Percentiles rank a stretch among this genome's conserved stretches.
phyloP scores from a whole-genome alignment of 768 basidiomycete species.

The Glaciozyma antarctica region DNA sequence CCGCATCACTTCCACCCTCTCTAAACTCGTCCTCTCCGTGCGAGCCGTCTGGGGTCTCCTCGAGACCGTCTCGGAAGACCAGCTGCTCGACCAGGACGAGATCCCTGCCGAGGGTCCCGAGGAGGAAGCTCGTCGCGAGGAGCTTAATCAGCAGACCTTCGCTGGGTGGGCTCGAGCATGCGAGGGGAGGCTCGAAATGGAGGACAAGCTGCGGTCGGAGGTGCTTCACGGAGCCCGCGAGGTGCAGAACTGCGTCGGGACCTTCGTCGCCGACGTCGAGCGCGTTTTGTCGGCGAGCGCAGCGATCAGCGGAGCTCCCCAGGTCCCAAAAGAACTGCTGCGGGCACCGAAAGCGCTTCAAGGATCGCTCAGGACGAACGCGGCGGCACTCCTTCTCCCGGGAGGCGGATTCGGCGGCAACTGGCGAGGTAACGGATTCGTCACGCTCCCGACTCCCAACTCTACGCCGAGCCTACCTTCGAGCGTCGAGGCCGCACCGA shows the following conservation, averaged over 20 bases:
- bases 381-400: constrained; percentile 63
- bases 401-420: constrained; percentile 65
- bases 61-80: constrained; percentile 21
- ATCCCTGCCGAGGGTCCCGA: constrained; percentile 18
- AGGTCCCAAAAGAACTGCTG: neutral
- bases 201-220: constrained; percentile 18
- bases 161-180: constrained; percentile 4
- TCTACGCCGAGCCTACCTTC: neutral
- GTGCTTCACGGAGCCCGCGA: constrained; percentile 17
- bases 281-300: constrained; percentile 1
- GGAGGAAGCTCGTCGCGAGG: constrained; percentile 13
- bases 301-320: neutral
- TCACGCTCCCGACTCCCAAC: constrained; percentile 37
- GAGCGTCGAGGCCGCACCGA: neutral
- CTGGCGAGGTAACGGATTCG: constrained; percentile 83
- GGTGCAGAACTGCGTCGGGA: constrained; percentile 7
- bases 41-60: constrained; percentile 48
- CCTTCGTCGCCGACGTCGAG: constrained; percentile 19
- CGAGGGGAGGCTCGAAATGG: constrained; percentile 17
- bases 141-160: constrained; percentile 12
- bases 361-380: constrained; percentile 22
- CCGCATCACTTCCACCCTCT: constrained; percentile 70
- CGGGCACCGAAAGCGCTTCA: constrained; percentile 9
- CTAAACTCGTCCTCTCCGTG: constrained; percentile 79
- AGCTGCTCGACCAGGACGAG: constrained; percentile 18